Conservation (phyloP, 139 green algal genomes). For the Coccomyxa sp. region DNA sequence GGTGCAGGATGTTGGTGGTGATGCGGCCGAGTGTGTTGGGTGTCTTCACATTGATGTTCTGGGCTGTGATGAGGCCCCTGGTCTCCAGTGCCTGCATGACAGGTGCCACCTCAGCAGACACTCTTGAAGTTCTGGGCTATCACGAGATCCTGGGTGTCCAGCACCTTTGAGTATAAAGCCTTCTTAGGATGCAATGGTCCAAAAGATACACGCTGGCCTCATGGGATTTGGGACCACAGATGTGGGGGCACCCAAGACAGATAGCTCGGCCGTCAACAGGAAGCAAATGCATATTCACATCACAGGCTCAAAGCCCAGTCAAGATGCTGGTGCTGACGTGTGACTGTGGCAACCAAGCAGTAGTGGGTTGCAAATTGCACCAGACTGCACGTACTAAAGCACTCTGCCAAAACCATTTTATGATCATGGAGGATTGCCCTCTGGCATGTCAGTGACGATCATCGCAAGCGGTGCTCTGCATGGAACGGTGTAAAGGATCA, state of each 20-base stretch:
- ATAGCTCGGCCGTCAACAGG: no score
- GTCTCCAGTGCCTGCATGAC: neutral
- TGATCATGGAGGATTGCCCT: neutral
- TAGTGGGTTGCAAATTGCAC: neutral
- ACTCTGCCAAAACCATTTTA: neutral
- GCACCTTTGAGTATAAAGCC: no score
- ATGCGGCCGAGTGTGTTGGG: neutral
- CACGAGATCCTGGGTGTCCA: neutral
- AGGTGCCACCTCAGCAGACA: neutral
- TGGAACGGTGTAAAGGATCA: no score
- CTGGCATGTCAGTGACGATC: neutral
- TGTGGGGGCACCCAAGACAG: no score
- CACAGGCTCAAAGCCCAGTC: no score
- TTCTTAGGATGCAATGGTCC: no score
- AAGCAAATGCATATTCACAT: no score
- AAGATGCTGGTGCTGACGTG: no score
- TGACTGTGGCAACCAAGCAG: no score
- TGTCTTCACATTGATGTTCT: neutral
- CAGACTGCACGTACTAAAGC: neutral
- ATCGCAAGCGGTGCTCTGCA: no score
- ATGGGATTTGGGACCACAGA: no score
- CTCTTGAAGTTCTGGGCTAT: neutral
- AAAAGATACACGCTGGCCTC: no score
- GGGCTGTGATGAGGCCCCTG: neutral
- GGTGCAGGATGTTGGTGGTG: neutral